Base-by-base conservation (phyloP, 306 rosid species). In the Sesbania bispinosa region DNA sequence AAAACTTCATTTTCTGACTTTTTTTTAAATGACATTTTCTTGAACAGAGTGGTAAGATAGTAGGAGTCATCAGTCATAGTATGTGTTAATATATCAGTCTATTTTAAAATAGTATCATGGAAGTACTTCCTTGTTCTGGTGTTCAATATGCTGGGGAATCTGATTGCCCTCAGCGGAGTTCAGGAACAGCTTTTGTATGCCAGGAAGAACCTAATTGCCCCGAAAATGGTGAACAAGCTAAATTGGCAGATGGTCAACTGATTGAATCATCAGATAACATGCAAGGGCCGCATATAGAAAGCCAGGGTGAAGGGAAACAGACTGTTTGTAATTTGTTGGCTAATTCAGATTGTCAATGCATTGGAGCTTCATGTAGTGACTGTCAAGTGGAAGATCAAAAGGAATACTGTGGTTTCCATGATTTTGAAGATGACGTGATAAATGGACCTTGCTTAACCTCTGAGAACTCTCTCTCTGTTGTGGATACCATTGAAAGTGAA, bases 281-380 rank as follows among this genome's bases (percentile, higher is more conserved):
- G 47, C 84, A 86, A 71, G 84, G 61, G 48, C 11, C 73, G 63
- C 89, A 69, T 70, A 53, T 76, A 67, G 88, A 83, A 78, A 68
- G 70, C 30, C 82, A 66, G 69, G 80, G 64, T 55, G 88, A 73
- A 72, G 77, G 66, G 75, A 68, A 69, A 68, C 78, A 42, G 57
- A 65, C 76, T 90, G 98, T 95, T 86, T 83, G 89, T 90, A 82
- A 89, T 90, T 81, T 86, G n/a, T n/a, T n/a, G n/a, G n/a, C n/a
- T 71, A 67, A 80, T 73, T 77, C 82, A 4, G 90, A 75, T 61
- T 85, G 86, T 50, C 83, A 73, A 75, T 80, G 62, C 73, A 69
- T 59, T 77, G 89, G 79, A 51, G 90, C 83, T 85, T 87, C 92
- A 60, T 62, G 53, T 59, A 57, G 58, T 73, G 80, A 82, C 45